phyloP scores from a whole-genome alignment of 441 rosid genomes.

The Flueggea neowawraea region DNA sequence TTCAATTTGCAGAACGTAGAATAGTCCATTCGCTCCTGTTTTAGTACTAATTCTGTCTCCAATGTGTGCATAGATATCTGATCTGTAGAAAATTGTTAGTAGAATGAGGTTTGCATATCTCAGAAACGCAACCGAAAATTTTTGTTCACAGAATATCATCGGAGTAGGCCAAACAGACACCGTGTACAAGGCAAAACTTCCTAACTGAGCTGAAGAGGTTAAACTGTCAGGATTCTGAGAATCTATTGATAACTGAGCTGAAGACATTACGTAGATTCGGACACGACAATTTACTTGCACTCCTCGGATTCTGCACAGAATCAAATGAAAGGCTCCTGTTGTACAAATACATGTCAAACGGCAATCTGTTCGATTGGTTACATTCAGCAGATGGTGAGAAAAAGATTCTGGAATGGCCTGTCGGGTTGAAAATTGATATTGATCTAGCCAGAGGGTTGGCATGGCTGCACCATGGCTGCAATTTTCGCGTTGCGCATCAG shows the following conservation, averaged over 20 bases:
- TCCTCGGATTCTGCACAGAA: slow-evolving; percentile 78
- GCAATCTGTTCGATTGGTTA: slow-evolving; percentile 56
- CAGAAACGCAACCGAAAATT: slow-evolving; percentile 73
- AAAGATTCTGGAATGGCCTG: slow-evolving; percentile 68
- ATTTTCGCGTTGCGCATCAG: slow-evolving; percentile 86
- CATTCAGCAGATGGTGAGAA: slow-evolving; percentile 38
- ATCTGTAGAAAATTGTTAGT: slow-evolving; percentile 71
- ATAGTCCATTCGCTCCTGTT: too few species aligned
- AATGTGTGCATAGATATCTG: slow-evolving; percentile 52
- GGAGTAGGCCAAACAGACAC: slow-evolving; percentile 85
- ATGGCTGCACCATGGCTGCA: slow-evolving; percentile 94
- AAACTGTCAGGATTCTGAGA: slow-evolving; percentile 76
- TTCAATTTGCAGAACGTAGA: not conserved
- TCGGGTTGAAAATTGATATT: slow-evolving; percentile 73
- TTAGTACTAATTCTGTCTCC: slow-evolving; percentile 10
- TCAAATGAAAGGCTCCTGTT: slow-evolving; percentile 74
- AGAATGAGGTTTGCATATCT: slow-evolving; percentile 78
- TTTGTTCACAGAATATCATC: slow-evolving; percentile 69
- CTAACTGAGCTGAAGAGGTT: slow-evolving; percentile 80
- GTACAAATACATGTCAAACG: slow-evolving; percentile 73
- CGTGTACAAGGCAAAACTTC: slow-evolving; percentile 69
- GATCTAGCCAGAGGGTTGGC: slow-evolving; percentile 85
- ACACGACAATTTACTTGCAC: slow-evolving; percentile 76
- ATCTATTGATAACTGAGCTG: slow-evolving; percentile 74
- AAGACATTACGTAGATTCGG: slow-evolving; percentile 74